A percentile compares a stretch with the other conserved stretches of the same genome.
These are phyloP conservation scores for Nakazawaea holstii DNA, from an alignment of 805 yeast species.

Conservation along the genomic window DNA sequence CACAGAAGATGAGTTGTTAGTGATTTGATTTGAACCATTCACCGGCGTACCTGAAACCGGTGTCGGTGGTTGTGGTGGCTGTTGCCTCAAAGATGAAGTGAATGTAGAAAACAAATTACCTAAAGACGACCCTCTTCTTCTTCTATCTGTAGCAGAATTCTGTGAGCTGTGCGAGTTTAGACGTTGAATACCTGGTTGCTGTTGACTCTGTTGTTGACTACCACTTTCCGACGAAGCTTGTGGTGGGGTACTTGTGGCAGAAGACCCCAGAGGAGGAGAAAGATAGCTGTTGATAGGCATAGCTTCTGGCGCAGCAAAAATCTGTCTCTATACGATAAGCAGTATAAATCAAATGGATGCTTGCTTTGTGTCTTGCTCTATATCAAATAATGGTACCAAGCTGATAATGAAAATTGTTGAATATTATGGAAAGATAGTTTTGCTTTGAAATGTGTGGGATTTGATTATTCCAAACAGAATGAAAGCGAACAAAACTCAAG, in stretches of 20 bases:
- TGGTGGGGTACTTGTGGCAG: background rate
- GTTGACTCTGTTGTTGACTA: background rate
- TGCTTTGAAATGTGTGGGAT: too few relatives aligned
- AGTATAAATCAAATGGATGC: background rate
- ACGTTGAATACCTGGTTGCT: slow-evolving; percentile 1
- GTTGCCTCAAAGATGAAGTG: slow-evolving; percentile 5
- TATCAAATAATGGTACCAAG: too few relatives aligned
- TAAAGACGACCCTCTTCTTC: slow-evolving; percentile 11
- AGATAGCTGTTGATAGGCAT: slow-evolving; percentile 10
- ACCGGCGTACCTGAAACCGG: background rate
- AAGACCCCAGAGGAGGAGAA: background rate
- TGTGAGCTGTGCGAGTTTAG: slow-evolving; percentile 3
- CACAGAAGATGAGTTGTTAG: background rate
- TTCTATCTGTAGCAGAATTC: slow-evolving; percentile 1
- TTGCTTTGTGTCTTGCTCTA: too few relatives aligned
- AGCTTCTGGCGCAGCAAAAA: too few relatives aligned
- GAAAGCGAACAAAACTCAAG: too few relatives aligned
- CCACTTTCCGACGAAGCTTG: too few relatives aligned
- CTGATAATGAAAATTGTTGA: too few relatives aligned
- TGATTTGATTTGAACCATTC: background rate
- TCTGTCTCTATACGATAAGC: too few relatives aligned
- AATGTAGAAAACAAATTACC: slow-evolving; percentile 7
- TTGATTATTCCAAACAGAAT: too few relatives aligned
- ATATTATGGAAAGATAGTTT: too few relatives aligned
- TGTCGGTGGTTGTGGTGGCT: background rate